phyloP scores from a whole-genome alignment of 169 alveolate genomes.

The Eimeria necatrix region DNA sequence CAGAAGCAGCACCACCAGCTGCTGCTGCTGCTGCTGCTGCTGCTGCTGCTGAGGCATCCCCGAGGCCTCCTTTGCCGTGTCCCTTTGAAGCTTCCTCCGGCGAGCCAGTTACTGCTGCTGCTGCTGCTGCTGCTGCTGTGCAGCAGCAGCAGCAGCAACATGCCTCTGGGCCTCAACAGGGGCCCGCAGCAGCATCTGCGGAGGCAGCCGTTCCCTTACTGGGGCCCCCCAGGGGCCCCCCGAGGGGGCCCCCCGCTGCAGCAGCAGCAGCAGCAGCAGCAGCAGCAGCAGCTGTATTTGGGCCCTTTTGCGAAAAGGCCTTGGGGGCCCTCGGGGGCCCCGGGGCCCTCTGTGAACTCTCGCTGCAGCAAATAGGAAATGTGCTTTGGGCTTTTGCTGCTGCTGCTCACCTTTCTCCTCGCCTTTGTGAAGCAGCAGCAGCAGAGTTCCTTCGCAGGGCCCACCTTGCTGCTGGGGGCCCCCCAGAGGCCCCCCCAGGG shows the following conservation, averaged over 20 bases:
- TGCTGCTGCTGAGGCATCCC: too few relatives aligned
- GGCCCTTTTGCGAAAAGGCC: background rate
- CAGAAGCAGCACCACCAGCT: too few relatives aligned
- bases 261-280: too few relatives aligned
- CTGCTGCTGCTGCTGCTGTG: too few relatives aligned
- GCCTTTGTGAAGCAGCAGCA: slow-evolving; percentile 23
- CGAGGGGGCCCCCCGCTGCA: too few relatives aligned
- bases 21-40: too few relatives aligned
- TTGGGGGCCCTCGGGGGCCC: background rate
- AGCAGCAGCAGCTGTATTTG: too few relatives aligned
- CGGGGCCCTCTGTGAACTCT: background rate
- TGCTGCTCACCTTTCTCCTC: background rate
- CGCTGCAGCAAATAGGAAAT: slow-evolving; percentile 29
- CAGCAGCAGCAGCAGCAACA: background rate
- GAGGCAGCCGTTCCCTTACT: too few relatives aligned
- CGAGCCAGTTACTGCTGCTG: too few relatives aligned
- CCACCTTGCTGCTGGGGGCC: background rate
- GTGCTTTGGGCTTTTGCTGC: slow-evolving; percentile 36
- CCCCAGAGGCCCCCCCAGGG: too few relatives aligned
- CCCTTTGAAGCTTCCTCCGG: too few relatives aligned
- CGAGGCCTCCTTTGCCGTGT: too few relatives aligned
- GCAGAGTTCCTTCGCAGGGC: background rate
- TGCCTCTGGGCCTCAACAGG: slow-evolving; percentile 9
- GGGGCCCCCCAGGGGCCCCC: slow-evolving; percentile 55
- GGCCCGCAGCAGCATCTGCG: slow-evolving; percentile 17